phyloP scores from a whole-genome alignment of 805 yeast species.

The Peterozyma toletana region DNA sequence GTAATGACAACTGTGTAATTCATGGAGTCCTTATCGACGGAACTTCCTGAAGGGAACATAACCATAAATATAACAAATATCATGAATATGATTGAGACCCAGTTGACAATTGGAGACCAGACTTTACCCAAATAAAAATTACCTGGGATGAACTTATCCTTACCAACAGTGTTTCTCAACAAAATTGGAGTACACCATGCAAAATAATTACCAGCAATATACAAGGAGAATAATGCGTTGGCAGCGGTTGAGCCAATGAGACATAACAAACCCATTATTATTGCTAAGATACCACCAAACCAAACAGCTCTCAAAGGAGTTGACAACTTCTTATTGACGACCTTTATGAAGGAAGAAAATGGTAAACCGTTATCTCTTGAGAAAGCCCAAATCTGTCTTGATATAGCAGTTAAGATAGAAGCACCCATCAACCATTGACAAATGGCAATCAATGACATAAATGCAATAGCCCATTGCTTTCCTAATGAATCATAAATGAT shows the following conservation, averaged over 20 bases:
- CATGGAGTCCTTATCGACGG: constrained; percentile 43
- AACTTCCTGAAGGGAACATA: constrained; percentile 49
- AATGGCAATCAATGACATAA: constrained; percentile 48
- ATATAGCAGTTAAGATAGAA: constrained; percentile 53
- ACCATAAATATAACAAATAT: constrained; percentile 45
- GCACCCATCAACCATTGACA: constrained; percentile 66
- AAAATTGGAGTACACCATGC: constrained; percentile 60
- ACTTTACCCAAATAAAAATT: constrained; percentile 54
- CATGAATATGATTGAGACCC: constrained; percentile 42
- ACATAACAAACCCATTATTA: constrained; percentile 48
- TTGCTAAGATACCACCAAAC: constrained; percentile 42
- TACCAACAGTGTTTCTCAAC: constrained; percentile 42
- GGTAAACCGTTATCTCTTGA: constrained; percentile 76
- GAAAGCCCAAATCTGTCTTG: constrained; percentile 71
- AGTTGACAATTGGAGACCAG: constrained; percentile 35
- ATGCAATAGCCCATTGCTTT: constrained; percentile 55
- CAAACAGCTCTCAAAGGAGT: constrained; percentile 63
- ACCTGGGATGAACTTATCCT: constrained; percentile 52
- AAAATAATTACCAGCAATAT: constrained; percentile 53
- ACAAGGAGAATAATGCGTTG: constrained; percentile 59
- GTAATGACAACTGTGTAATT: constrained; percentile 65
- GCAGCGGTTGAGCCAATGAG: constrained; percentile 57
- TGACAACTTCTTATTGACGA: constrained; percentile 45
- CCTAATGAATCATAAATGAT: constrained; percentile 58
- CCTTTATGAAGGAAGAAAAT: constrained; percentile 45